Conservation (phyloP, 345 rosid genomes). For the sweet orange (Citrus sinensis) region DVS_A1.0 CM039161.1:21777001-21777500, state of each 20-base stretch:
- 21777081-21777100: slow-evolving; percentile 8
- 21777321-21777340: neutral
- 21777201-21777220: slow-evolving; percentile 94
- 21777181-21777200: slow-evolving; percentile 82
- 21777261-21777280: slow-evolving; percentile 75
- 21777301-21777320: slow-evolving; percentile 68
- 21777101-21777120: slow-evolving; percentile 4
- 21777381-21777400: neutral
- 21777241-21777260: slow-evolving; percentile 73
- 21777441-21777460: neutral
- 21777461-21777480: neutral
- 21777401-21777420: neutral
- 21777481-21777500: slow-evolving; percentile 49
- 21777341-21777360: neutral
- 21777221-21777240: slow-evolving; percentile 73
- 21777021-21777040: slow-evolving; percentile 69
- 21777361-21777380: neutral
- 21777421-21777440: neutral
- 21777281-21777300: slow-evolving; percentile 81
- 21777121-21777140: slow-evolving; percentile 7
- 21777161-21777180: slow-evolving; percentile 82
- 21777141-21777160: slow-evolving; percentile 88
- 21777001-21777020: slow-evolving; percentile 73
- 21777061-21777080: slow-evolving; percentile 13
- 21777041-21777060: slow-evolving; percentile 51